These are phyloP conservation scores for Solanum piurae DNA, from an alignment of 257 asterid species.

Conservation along the genomic window DNA sequence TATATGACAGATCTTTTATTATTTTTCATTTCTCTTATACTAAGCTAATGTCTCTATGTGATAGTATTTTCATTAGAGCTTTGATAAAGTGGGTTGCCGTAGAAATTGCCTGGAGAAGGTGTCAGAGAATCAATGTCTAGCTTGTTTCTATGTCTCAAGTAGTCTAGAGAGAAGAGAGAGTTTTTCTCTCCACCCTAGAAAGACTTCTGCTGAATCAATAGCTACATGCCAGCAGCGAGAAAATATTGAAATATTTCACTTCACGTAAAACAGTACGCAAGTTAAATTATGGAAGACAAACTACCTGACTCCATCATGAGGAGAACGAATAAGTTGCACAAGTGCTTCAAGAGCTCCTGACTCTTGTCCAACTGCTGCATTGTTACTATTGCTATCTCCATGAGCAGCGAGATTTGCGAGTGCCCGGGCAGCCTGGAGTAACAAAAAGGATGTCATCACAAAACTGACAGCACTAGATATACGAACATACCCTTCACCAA, in stretches of 20 bases:
- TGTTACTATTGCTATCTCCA: slow-evolving; percentile 74
- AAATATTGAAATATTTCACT: background rate
- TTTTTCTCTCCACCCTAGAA: background rate
- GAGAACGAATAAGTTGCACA: slow-evolving; percentile 65
- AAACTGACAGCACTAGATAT: background rate
- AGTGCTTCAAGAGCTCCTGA: slow-evolving; percentile 82
- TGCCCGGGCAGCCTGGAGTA: slow-evolving; percentile 76
- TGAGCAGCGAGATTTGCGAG: slow-evolving; percentile 86
- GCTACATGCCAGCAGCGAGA: background rate
- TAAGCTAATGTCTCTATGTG: background rate
- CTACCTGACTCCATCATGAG: slow-evolving; percentile 78
- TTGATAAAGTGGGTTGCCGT: background rate
- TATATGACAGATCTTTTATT: background rate
- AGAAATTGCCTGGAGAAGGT: background rate
- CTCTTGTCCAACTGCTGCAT: slow-evolving; percentile 79
- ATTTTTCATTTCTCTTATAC: background rate
- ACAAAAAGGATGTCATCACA: background rate
- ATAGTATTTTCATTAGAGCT: background rate
- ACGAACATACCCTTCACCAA: background rate
- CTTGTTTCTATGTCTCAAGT: background rate
- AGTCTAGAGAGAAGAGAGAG: background rate
- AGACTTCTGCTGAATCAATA: background rate
- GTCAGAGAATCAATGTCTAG: background rate
- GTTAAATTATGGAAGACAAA: background rate
- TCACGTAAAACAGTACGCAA: background rate